A percentile compares a stretch with the other conserved stretches of the same genome.
These are phyloP conservation scores for Datura wrightii DNA, from an alignment of 257 asterid species.

Conservation along the genomic window DNA sequence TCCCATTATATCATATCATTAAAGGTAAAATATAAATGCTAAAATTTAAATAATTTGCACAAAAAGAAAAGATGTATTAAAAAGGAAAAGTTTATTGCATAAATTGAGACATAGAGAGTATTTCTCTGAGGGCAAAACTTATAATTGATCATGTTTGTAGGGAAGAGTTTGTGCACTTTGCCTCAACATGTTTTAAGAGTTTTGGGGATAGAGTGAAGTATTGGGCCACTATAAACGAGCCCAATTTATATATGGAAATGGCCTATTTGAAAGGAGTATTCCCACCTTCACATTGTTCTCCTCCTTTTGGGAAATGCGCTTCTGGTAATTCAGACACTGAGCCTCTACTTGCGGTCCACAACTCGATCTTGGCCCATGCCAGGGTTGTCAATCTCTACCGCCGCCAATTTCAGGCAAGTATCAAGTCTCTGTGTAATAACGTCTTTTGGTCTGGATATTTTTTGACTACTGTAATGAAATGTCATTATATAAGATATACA, in stretches of 20 bases:
- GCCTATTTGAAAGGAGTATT: slow-evolving; percentile 48
- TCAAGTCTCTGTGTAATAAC: too few species aligned
- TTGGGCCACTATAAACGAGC: slow-evolving; percentile 77
- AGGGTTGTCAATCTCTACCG: slow-evolving; percentile 64
- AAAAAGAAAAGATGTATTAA: too few species aligned
- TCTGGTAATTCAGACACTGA: slow-evolving; percentile 75
- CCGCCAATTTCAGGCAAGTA: slow-evolving; percentile 61
- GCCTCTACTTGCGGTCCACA: slow-evolving; percentile 64
- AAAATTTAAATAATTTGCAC: too few species aligned
- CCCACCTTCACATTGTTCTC: slow-evolving; percentile 77
- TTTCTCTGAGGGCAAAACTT: too few species aligned
- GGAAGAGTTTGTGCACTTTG: slow-evolving; percentile 70
- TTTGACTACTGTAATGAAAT: too few species aligned
- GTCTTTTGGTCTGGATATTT: too few species aligned
- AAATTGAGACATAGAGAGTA: too few species aligned
- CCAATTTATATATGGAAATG: slow-evolving; percentile 52
- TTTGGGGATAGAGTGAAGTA: slow-evolving; percentile 73
- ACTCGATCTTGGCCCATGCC: slow-evolving; percentile 75
- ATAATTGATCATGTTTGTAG: slow-evolving; percentile 38
- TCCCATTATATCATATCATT: too few species aligned
- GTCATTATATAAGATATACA: too few species aligned
- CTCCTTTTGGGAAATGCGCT: slow-evolving; percentile 70
- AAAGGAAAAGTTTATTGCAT: too few species aligned
- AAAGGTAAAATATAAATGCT: too few species aligned
- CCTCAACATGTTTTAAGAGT: slow-evolving; percentile 58